A percentile compares a stretch with the other conserved stretches of the same genome.
Conservation (phyloP, 805 yeast genomes). For the Metschnikowia drakensbergensis region DNA sequence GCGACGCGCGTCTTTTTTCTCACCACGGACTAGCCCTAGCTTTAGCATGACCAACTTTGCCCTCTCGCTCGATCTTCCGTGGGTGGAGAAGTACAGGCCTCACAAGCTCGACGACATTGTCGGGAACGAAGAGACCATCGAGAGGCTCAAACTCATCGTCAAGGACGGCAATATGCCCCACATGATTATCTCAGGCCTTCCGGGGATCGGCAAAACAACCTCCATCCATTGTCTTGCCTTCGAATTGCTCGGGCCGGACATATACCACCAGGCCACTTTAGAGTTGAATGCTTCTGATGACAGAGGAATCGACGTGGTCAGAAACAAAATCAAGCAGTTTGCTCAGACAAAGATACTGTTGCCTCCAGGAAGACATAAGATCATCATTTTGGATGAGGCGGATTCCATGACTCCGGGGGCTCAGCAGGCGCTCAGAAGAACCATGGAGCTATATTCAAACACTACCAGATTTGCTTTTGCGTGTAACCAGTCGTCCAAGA, state of each 20-base stretch:
- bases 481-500: slow-evolving; percentile 89
- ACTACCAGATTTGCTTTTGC: slow-evolving; percentile 98
- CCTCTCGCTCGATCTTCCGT: slow-evolving; percentile 35
- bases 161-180: slow-evolving; percentile 96
- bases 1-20: slow-evolving; percentile 5
- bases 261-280: slow-evolving; percentile 75
- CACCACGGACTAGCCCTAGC: not conserved
- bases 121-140: slow-evolving; percentile 89
- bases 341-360: slow-evolving; percentile 89
- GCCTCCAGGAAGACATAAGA: slow-evolving; percentile 89
- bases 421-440: slow-evolving; percentile 88
- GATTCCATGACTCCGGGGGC: slow-evolving; percentile 97
- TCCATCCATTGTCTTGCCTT: slow-evolving; percentile 86
- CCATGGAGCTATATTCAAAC: slow-evolving; percentile 93
- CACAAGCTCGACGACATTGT: slow-evolving; percentile 74
- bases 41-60: slow-evolving; percentile 8
- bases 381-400: slow-evolving; percentile 90
- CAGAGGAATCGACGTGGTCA: slow-evolving; percentile 94
- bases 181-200: slow-evolving; percentile 89
- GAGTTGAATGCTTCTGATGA: slow-evolving; percentile 97
- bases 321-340: slow-evolving; percentile 90
- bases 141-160: slow-evolving; percentile 78
- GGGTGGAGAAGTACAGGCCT: slow-evolving; percentile 96
- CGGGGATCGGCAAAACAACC: slow-evolving; percentile 97
- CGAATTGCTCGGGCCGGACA: slow-evolving; percentile 66